Conservation (phyloP, 2,329 filamentous ascomycete genomes). For the Dactylellina sp. region DNA sequence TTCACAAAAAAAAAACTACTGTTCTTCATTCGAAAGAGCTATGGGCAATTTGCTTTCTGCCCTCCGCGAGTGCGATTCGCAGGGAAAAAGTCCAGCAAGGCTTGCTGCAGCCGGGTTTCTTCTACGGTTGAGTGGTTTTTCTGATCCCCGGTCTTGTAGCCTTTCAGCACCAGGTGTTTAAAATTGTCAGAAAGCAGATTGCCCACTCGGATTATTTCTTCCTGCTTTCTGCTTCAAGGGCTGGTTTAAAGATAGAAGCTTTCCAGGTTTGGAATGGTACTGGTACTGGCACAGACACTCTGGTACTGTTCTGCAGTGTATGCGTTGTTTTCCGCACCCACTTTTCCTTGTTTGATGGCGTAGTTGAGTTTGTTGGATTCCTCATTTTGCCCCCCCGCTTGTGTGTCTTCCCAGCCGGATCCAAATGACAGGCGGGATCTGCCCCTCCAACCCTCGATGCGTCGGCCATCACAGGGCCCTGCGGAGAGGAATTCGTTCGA, state of each 20-base stretch:
- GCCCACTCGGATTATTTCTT: conserved; percentile 37
- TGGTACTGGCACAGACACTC: too few species aligned
- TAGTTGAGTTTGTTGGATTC: conserved; percentile 4
- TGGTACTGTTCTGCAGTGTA: too few species aligned
- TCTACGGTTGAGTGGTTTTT: conserved; percentile 29
- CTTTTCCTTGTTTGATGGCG: conserved; percentile 1
- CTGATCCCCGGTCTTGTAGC: background rate
- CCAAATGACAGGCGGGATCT: conserved; percentile 16
- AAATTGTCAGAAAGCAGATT: conserved; percentile 3
- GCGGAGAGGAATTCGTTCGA: conserved; percentile 39
- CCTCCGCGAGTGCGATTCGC: conserved; percentile 29
- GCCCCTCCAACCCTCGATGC: conserved; percentile 15
- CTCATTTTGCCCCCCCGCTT: background rate
- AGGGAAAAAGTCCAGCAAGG: conserved; percentile 6
- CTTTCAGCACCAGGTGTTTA: background rate
- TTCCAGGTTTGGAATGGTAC: background rate
- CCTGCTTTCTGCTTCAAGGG: background rate
- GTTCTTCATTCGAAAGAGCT: too few species aligned
- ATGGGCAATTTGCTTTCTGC: background rate
- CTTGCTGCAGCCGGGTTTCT: conserved; percentile 21
- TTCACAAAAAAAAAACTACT: too few species aligned
- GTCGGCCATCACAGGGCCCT: conserved; percentile 11
- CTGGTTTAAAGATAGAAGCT: conserved; percentile 29
- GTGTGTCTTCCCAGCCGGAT: background rate
- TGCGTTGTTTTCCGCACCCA: conserved; percentile 33